Conservation (phyloP, 2,329 filamentous ascomycete species). For the Epichloe amarillans region DNA sequence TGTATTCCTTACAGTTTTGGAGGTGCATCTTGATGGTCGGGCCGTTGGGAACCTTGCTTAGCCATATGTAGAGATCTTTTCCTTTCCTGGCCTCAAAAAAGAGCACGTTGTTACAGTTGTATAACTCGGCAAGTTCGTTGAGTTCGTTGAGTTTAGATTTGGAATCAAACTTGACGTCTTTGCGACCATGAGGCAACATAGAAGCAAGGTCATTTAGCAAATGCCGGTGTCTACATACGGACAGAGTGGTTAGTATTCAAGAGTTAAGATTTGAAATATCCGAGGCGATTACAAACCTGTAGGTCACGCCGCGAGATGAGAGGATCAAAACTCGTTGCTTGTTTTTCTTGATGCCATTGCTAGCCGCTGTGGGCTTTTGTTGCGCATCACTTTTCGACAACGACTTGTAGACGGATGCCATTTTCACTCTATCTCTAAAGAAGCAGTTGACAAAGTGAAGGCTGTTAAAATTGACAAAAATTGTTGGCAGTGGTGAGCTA, state of each 20-base stretch:
- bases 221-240: conserved; percentile 63
- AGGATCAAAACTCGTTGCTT: conserved; percentile 76
- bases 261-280: not conserved
- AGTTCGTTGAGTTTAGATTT: conserved; percentile 78
- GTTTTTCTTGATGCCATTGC: conserved; percentile 44
- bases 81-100: conserved; percentile 97
- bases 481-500: not conserved
- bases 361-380: conserved; percentile 34
- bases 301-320: conserved; percentile 84
- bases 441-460: not conserved
- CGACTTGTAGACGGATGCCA: conserved; percentile 66
- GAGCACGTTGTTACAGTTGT: conserved; percentile 88
- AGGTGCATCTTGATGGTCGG: conserved; percentile 56
- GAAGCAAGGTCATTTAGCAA: conserved; percentile 78
- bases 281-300: conserved; percentile 41
- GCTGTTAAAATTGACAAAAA: not conserved
- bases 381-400: conserved; percentile 46
- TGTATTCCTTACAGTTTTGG: conserved; percentile 48
- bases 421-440: conserved; percentile 6
- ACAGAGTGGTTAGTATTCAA: not conserved
- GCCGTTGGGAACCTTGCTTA: conserved; percentile 71
- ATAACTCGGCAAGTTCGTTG: conserved; percentile 62
- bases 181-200: conserved; percentile 81
- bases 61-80: conserved; percentile 88
- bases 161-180: conserved; percentile 93